Evolutionary conservation across 2,329 filamentous ascomycete genomes (phyloP).

Genomic region (Colletotrichum brevisporum): DNA sequence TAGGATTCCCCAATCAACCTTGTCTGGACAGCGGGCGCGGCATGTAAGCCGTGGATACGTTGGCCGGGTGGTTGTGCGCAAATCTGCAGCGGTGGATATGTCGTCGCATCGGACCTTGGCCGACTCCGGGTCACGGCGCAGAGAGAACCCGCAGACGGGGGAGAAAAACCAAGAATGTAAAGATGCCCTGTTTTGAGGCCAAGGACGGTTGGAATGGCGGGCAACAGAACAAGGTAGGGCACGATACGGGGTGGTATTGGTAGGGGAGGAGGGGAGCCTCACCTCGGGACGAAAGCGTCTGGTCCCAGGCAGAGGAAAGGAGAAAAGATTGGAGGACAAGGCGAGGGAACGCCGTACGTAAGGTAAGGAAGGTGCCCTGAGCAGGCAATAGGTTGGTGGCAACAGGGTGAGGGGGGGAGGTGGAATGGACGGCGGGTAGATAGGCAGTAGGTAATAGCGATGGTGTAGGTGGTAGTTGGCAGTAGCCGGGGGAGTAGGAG

Average conservation of each 20-base stretch:
- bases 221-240: not conserved
- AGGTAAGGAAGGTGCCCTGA: no score
- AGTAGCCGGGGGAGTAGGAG: not conserved
- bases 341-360: no score
- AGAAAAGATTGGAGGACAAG: slow-evolving; percentile 22
- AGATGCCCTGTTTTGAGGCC: not conserved
- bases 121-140: slow-evolving; percentile 6
- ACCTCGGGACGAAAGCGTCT: no score
- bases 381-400: not conserved
- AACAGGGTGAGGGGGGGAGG: slow-evolving; percentile 10
- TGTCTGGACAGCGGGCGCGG: slow-evolving; percentile 8
- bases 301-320: slow-evolving; percentile 4
- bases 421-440: slow-evolving; percentile 4
- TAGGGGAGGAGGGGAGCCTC: no score
- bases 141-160: not conserved
- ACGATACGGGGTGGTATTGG: not conserved
- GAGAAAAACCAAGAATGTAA: not conserved
- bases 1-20: slow-evolving; percentile 21
- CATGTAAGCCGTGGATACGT: slow-evolving; percentile 19
- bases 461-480: no score
- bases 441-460: not conserved
- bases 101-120: slow-evolving; percentile 30
- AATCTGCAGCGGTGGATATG: slow-evolving; percentile 22
- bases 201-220: not conserved
- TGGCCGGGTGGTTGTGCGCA: slow-evolving; percentile 14